Base-by-base conservation (phyloP, 1,284 basidiomycete genomes). In the Paramarasmius palmivorus region DNA sequence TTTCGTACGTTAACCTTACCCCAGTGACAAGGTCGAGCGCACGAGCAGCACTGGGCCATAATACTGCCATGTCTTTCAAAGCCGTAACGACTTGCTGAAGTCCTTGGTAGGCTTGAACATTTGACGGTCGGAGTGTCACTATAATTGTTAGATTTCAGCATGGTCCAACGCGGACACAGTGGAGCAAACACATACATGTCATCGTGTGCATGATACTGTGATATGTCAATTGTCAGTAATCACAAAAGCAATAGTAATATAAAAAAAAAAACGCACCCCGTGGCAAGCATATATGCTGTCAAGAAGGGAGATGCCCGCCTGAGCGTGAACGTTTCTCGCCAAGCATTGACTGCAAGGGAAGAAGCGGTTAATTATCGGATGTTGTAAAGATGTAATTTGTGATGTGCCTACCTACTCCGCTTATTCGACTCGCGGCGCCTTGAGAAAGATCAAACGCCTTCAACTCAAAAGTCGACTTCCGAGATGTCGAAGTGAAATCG, bases 151-250 rank as follows among this genome's bases (percentile, higher is more conserved):
- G 36, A 15, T 34, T 14, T 17, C 35, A 49, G 55, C 59, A 34
- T 19, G 45, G 55, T 58, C 46, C 14, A 51, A 41, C 53, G 23
- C 37, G 22, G 29, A 45, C 36, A 53, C 47, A 36, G 26, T 62
- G 48, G 32, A 54, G 51, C 26, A 25, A 38, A 34, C 20, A 65
- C 84, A 60, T 67, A 90, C 90, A 65, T n/a, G 86, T 87, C 54
- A 89, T 74, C 37, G 90, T 81, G 63, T 93, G 90, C 86, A 93
- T 91, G 62, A 93, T 90, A 35, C 90, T 91, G 59, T 20, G 48
- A 35, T 4, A 34, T 17, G 26, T 9, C 20, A 44, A 35, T 40
- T 50, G 14, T 56, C 51, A 53, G 36, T 40, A 20, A 51, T 50
- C n/a, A 49, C n/a, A 19, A 49, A 53, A 54, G 54, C 39, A 19